A percentile compares a stretch with the other conserved stretches of the same genome.
Evolutionary conservation across 108 stramenopile genomes (phyloP).

Genomic region (Skeletonema tropicum): DNA sequence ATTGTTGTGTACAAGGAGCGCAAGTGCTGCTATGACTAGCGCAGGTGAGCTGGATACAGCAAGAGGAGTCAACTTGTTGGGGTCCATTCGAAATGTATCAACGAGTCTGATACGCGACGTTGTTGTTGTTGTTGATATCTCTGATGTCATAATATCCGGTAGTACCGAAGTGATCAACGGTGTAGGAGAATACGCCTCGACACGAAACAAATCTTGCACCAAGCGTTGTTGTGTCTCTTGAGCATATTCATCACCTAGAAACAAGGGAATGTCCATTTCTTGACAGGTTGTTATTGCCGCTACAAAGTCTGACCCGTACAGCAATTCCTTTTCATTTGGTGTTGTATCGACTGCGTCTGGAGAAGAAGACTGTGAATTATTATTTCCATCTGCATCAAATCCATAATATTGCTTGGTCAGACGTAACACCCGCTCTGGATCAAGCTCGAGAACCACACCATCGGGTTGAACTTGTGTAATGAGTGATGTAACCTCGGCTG

Average conservation of each 20-base stretch:
- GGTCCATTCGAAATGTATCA: constrained; percentile 48
- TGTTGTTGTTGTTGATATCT: neutral
- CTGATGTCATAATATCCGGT: neutral
- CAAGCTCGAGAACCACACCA: constrained; percentile 60
- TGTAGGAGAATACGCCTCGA: constrained; percentile 46
- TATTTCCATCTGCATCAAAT: constrained; percentile 6
- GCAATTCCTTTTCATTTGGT: too few relatives aligned
- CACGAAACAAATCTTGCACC: constrained; percentile 18
- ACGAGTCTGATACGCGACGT: constrained; percentile 34
- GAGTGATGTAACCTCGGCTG: constrained; percentile 50
- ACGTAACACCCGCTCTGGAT: constrained; percentile 57
- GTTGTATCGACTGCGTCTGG: too few relatives aligned
- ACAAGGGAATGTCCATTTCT: constrained; percentile 55
- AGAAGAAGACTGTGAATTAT: neutral
- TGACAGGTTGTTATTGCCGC: constrained; percentile 53
- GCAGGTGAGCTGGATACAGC: constrained; percentile 43
- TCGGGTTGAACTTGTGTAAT: constrained; percentile 50
- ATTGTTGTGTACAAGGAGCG: constrained; percentile 23
- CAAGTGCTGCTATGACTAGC: constrained; percentile 23
- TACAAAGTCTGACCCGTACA: constrained; percentile 60
- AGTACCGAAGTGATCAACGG: constrained; percentile 33
- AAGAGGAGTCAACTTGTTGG: constrained; percentile 52
- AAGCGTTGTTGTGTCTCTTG: constrained; percentile 52
- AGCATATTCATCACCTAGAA: constrained; percentile 61
- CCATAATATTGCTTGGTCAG: constrained; percentile 55